phyloP scores from a whole-genome alignment of 2,329 filamentous ascomycete genomes.

The Stachybotrys chlorohalonatus region DNA sequence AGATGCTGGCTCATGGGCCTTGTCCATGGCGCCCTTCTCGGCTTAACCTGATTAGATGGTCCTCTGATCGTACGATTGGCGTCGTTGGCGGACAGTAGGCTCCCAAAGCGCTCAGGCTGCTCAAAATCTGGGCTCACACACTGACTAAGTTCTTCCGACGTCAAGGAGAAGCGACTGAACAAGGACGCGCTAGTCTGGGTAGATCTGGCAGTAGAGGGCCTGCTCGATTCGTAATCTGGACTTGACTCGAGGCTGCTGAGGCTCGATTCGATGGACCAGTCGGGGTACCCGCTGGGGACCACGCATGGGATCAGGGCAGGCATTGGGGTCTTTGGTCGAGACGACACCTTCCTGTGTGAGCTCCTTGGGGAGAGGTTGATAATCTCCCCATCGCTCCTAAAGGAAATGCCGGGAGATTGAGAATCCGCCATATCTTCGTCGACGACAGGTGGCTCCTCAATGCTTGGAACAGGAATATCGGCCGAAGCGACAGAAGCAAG shows the following conservation, averaged over 20 bases:
- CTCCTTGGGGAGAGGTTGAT: constrained; percentile 18
- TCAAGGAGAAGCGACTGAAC: constrained; percentile 46
- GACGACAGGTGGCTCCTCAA: constrained; percentile 43
- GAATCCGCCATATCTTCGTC: constrained; percentile 35
- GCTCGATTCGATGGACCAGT: constrained; percentile 50
- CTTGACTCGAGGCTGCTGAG: constrained; percentile 50
- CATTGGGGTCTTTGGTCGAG: constrained; percentile 51
- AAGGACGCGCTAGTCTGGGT: constrained; percentile 49
- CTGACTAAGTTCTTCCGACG: constrained; percentile 45
- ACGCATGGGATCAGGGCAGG: constrained; percentile 34
- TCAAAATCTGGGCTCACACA: constrained; percentile 41
- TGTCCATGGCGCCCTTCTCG: constrained; percentile 45
- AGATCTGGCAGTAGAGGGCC: constrained; percentile 50
- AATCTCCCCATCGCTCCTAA: constrained; percentile 22
- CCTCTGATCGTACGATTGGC: constrained; percentile 20
- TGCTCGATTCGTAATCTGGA: constrained; percentile 49
- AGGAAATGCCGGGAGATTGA: constrained; percentile 21
- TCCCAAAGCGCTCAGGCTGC: constrained; percentile 12
- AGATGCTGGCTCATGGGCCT: constrained; percentile 56
- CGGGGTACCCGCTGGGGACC: constrained; percentile 40
- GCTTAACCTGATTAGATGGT: constrained; percentile 2
- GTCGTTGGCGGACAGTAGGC: constrained; percentile 17
- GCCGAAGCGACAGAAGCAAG: constrained; percentile 58
- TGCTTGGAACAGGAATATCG: constrained; percentile 55
- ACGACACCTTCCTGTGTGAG: constrained; percentile 32